phyloP scores from a whole-genome alignment of 257 asterid species.

The Jacaranda mimosifolia region DNA sequence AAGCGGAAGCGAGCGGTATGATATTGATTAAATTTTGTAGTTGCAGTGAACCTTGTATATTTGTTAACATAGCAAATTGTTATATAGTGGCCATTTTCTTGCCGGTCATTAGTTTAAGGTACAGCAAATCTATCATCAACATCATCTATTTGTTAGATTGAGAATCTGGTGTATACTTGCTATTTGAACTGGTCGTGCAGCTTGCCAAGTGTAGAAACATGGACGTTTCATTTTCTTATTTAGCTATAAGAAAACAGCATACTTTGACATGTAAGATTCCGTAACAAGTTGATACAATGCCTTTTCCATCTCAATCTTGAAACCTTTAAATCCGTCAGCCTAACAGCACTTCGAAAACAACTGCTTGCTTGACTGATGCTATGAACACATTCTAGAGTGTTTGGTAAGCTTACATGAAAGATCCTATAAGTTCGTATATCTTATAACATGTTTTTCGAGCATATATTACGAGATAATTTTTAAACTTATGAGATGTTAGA shows the following conservation, averaged over 20 bases:
- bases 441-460: background rate
- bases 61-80: conserved; percentile 49
- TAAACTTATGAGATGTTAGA: too few species aligned
- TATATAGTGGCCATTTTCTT: conserved; percentile 64
- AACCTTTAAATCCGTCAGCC: background rate
- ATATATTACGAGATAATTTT: background rate
- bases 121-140: conserved; percentile 26
- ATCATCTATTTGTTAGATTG: conserved; percentile 41
- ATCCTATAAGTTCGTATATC: background rate
- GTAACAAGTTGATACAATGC: background rate
- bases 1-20: conserved; percentile 89
- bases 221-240: conserved; percentile 6
- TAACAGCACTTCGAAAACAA: background rate
- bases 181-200: conserved; percentile 34
- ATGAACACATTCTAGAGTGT: background rate
- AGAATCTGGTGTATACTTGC: conserved; percentile 34
- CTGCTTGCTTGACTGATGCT: background rate
- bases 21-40: conserved; percentile 55
- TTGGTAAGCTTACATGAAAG: background rate
- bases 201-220: conserved; percentile 29
- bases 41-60: conserved; percentile 52
- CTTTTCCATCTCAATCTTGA: background rate
- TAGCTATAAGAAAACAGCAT: background rate
- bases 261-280: background rate
- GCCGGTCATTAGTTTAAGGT: conserved; percentile 54